Conservation (phyloP, 176 grass and related monocot species). For the Melocanna baccifera region DNA sequence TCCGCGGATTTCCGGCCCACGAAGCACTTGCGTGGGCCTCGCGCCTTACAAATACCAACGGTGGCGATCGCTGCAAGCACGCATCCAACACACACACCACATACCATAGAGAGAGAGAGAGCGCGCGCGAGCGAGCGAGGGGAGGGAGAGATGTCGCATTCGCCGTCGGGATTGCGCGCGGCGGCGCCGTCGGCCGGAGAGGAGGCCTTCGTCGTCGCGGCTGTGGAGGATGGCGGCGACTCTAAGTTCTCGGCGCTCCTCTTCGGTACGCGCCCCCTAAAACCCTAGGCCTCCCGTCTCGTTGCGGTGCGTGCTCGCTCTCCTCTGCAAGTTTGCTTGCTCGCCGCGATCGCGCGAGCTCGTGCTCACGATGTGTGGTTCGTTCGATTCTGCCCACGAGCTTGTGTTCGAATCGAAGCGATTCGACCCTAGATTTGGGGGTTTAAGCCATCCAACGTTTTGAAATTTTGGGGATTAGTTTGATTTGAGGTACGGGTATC, state of each 20-base stretch:
- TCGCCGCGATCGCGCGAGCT: neutral
- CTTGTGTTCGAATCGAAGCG: neutral
- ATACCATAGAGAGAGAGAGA: neutral
- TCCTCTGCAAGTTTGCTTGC: neutral
- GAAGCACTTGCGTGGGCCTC: neutral
- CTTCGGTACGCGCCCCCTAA: constrained; percentile 16
- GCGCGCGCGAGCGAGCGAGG: no score
- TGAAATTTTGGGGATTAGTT: neutral
- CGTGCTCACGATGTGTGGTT: neutral
- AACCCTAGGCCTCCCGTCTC: constrained; percentile 12
- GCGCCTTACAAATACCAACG: neutral
- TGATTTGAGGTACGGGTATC: neutral
- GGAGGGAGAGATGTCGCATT: constrained; percentile 23
- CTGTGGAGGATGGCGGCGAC: constrained; percentile 11
- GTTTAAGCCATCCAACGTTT: neutral
- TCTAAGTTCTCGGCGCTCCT: constrained; percentile 48
- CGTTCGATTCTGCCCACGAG: neutral
- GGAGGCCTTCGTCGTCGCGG: constrained; percentile 12
- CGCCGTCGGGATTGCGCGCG: constrained; percentile 36
- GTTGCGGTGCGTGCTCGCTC: neutral
- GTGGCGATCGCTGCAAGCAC: neutral
- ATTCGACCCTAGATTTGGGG: neutral
- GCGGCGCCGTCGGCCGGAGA: constrained; percentile 21
- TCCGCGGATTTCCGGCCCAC: neutral
- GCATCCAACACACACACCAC: neutral